Evolutionary conservation across 805 yeast species (phyloP).

Genomic region (Lachancea waltii): DNA sequence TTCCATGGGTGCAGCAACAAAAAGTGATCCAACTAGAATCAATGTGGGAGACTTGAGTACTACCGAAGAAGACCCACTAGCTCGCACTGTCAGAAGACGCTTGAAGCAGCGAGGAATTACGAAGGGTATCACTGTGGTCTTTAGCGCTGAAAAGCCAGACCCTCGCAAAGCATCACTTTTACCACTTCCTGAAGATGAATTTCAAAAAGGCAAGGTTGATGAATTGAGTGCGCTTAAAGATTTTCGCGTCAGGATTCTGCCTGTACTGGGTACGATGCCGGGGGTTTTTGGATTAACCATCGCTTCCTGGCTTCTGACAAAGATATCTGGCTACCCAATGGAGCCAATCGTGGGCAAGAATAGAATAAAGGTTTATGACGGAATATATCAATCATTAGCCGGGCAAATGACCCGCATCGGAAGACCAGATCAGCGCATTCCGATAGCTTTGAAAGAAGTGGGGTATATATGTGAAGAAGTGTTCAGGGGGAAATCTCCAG

Average conservation of each 20-base stretch:
- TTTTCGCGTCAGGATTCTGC: slow-evolving; percentile 89
- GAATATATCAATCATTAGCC: slow-evolving; percentile 72
- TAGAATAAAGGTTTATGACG: slow-evolving; percentile 78
- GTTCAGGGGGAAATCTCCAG: slow-evolving; percentile 85
- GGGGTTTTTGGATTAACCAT: slow-evolving; percentile 90
- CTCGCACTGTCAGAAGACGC: slow-evolving; percentile 79
- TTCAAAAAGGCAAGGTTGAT: slow-evolving; percentile 73
- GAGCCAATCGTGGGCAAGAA: slow-evolving; percentile 90
- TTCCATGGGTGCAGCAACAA: slow-evolving; percentile 97
- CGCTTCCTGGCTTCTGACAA: slow-evolving; percentile 75
- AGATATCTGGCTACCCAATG: slow-evolving; percentile 79
- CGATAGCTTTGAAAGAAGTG: slow-evolving; percentile 63
- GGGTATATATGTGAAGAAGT: slow-evolving; percentile 86
- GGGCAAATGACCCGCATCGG: slow-evolving; percentile 83
- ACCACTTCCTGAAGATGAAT: slow-evolving; percentile 79
- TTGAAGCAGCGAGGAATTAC: slow-evolving; percentile 72
- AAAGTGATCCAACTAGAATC: slow-evolving; percentile 89
- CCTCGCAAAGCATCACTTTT: slow-evolving; percentile 84
- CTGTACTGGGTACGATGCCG: slow-evolving; percentile 96
- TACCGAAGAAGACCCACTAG: slow-evolving; percentile 91
- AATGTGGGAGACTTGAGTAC: slow-evolving; percentile 82
- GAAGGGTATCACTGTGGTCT: slow-evolving; percentile 77
- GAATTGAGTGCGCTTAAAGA: slow-evolving; percentile 81
- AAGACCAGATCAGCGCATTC: slow-evolving; percentile 64
- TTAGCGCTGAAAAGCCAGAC: slow-evolving; percentile 94